Evolutionary conservation across 2,329 filamentous ascomycete genomes (phyloP), one percentile per base, ranked within the genome.

Genomic region (Fusarium euwallaceae): DNA sequence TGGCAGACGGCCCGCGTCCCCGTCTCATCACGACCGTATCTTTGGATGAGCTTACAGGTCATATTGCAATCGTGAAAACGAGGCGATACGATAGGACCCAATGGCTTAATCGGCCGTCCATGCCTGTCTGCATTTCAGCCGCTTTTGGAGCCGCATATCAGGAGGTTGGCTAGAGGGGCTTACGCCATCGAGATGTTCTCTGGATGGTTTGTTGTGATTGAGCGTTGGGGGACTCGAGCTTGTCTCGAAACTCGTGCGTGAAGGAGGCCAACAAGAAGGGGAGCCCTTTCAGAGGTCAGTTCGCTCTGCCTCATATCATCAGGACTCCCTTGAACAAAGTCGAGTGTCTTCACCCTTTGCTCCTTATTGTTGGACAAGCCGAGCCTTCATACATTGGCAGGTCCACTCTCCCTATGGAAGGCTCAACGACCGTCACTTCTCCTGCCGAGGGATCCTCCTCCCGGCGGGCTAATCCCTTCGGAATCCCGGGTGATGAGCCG

Each of bases 401-500:
- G 29, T 51, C 64, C 67, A 69, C 53, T 76, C 56, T 39, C 11
- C 61, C 51, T 27, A 77, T 77, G 75, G 75, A 74, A 71, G 66
- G 71, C 32, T 66, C 69, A 22, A 76, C 66, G 48, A 55, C 61
- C 64, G 56, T 60, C 56, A 76, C 62, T 17, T 64, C 71, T 39
- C 58, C 61, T 16, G 61, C 68, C 4, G 73, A 73, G 56, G 75
- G 69, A 41, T 64, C 64, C 3, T 64, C 60, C 39, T 66, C 56
- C 0, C 56, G 34, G 64, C 66, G 51, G 41, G 32, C 39, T 27
- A 75, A 75, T 56, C 64, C 64, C 2, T 73, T 71, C 48, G 66
- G 60, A 41, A 73, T 66, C 4, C 69, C 75, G 22, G 67, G 66
- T 16, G 61, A 56, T 62, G 76, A 76, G 17, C 43, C 66, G 16